Percentiles rank a stretch among this genome's conserved stretches.
phyloP scores from a whole-genome alignment of 2,329 filamentous ascomycete species.

The Colletotrichum shisoi region DNA sequence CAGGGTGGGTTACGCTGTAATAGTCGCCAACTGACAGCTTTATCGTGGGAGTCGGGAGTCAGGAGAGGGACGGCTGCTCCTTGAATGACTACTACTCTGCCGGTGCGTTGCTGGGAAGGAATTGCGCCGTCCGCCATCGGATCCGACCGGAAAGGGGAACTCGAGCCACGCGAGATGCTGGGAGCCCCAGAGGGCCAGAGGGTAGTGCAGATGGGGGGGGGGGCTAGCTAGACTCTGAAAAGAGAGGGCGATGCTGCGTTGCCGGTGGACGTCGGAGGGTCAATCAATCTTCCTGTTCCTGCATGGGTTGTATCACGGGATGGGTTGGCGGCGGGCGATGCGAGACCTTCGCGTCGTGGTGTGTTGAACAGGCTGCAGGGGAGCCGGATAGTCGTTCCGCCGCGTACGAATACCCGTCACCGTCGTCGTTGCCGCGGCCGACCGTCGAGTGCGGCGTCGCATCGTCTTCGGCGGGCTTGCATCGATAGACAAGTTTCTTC shows the following conservation, averaged over 20 bases:
- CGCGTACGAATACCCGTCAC: neutral
- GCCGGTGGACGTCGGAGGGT: conserved; percentile 27
- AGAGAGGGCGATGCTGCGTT: conserved; percentile 38
- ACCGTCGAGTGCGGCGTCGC: neutral
- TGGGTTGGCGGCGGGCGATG: neutral
- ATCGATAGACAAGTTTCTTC: conserved; percentile 19
- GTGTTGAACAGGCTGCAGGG: conserved; percentile 1
- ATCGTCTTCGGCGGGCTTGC: conserved; percentile 9
- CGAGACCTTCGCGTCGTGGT: conserved; percentile 14
- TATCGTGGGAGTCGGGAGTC: neutral
- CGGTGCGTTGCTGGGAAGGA: neutral
- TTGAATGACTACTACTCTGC: conserved; percentile 9
- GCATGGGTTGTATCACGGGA: conserved; percentile 30
- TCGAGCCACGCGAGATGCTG: conserved; percentile 17
- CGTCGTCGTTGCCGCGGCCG: neutral
- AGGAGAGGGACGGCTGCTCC: conserved; percentile 5
- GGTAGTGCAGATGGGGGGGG: conserved; percentile 5
- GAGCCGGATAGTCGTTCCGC: conserved; percentile 1
- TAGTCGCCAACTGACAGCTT: conserved; percentile 12
- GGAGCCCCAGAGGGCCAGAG: conserved; percentile 15
- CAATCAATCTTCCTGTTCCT: conserved; percentile 24
- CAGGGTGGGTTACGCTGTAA: conserved; percentile 1
- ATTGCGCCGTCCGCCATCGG: conserved; percentile 3
- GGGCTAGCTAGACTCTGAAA: conserved; percentile 16
- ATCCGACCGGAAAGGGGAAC: neutral